Evolutionary conservation across 768 basidiomycete species (phyloP), one percentile per base, ranked within the genome.

Genomic region (Russula sp.): DNA sequence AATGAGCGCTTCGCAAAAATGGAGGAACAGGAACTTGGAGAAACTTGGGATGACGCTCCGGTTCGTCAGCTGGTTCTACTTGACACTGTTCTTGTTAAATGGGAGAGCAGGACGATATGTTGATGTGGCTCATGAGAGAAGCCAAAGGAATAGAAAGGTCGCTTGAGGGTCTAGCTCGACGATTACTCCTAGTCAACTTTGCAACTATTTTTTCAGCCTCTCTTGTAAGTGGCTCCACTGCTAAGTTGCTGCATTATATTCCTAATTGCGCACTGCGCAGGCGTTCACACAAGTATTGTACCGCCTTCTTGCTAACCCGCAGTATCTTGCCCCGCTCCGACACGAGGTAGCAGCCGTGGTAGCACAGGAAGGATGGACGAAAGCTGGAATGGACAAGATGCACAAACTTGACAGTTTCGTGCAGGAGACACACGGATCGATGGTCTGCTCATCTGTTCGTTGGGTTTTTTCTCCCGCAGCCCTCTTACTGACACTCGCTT

Each of bases 41-140:
- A 46, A 7, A 25, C 34, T 1, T 56, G 56, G 56, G 45, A 45
- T 25, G 56, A 56, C 10, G 22, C 36, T 8, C 56, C 56, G 8
- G 56, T 56, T 25, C n/a, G 55, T 56, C n/a, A 4, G 2, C 25
- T 18, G 10, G 29, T 42, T 7, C 9, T 5, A 25, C 2, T 50
- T 11, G 2, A 6, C 7, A 11, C 16, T 38, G 32, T 18, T 4
- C 7, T 29, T 16, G n/a, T 68, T 5, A 67, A 32, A 36, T 49
- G 32, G 34, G 10, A 50, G 9, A 36, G 18, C 52, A 77, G 75
- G 72, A 75, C 47, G 78, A 78, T 63, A 50, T 77, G 66, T 70
- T 79, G 13, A 71, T 71, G 36, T 77, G 76, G 78, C 66, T 79
- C 20, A 70, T 79, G 65, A 72, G 72, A 10, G 72, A 71, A 13